phyloP scores from a whole-genome alignment of 1,139 yeast genomes.

The Pichia sp. region DNA sequence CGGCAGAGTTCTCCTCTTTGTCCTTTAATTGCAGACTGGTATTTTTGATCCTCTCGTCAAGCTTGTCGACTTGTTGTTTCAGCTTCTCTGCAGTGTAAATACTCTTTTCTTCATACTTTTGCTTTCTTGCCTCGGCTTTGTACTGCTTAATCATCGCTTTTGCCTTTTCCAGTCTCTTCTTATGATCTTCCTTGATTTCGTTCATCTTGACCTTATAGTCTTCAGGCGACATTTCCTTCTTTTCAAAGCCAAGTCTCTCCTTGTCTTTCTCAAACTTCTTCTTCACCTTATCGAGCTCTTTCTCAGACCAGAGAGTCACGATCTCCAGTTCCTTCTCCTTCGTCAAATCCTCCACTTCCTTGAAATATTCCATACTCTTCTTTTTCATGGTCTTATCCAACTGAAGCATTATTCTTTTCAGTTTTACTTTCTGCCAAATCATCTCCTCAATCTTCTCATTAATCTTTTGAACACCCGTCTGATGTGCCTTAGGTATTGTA shows the following conservation, averaged over 20 bases:
- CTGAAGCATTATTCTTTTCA: conserved; percentile 62
- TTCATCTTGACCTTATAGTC: conserved; percentile 45
- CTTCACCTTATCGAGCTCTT: conserved; percentile 69
- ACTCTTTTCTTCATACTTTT: conserved; percentile 51
- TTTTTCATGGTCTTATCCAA: conserved; percentile 50
- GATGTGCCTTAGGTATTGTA: conserved; percentile 81
- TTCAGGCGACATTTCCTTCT: conserved; percentile 45
- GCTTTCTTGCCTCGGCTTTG: conserved; percentile 53
- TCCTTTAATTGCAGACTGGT: conserved; percentile 75
- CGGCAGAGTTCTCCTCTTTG: conserved; percentile 90
- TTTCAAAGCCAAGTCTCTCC: conserved; percentile 34
- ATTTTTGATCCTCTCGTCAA: conserved; percentile 64
- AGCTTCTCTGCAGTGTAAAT: conserved; percentile 63
- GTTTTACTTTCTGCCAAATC: conserved; percentile 74
- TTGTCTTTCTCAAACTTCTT: conserved; percentile 36
- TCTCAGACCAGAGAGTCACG: conserved; percentile 44
- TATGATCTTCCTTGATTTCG: conserved; percentile 42
- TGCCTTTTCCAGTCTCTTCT: conserved; percentile 44
- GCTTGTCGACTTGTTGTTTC: conserved; percentile 60
- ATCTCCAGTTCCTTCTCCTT: conserved; percentile 57
- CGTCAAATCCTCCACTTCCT: conserved; percentile 61
- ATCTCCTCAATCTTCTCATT: conserved; percentile 71
- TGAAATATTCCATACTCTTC: conserved; percentile 54
- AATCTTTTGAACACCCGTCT: conserved; percentile 70
- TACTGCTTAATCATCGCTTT: conserved; percentile 51